Percentiles rank a stretch among this genome's conserved stretches.
Conservation (phyloP, 2,329 filamentous ascomycete species). For the Shiraia sp. region DNA sequence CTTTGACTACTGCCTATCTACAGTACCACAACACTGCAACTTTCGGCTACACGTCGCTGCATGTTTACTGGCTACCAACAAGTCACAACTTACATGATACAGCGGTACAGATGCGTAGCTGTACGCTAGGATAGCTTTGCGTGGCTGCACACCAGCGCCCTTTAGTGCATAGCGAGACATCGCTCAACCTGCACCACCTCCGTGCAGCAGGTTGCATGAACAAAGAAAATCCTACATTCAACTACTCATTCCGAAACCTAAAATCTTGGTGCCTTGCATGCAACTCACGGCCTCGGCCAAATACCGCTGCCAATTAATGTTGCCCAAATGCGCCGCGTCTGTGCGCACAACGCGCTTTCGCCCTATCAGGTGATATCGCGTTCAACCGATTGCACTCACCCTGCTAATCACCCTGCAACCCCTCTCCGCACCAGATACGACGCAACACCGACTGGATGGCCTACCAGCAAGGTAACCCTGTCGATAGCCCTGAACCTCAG, state of each 20-base stretch:
- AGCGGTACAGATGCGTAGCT: constrained; percentile 1
- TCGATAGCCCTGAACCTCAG: not conserved
- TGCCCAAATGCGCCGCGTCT: constrained; percentile 7
- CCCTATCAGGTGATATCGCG: constrained; percentile 42
- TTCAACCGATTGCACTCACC: constrained; percentile 8
- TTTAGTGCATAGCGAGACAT: not conserved
- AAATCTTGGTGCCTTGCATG: not conserved
- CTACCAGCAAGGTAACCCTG: not conserved
- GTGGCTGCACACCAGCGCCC: not conserved
- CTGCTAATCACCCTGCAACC: constrained; percentile 4
- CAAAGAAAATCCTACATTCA: not conserved
- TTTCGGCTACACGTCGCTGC: constrained; percentile 7
- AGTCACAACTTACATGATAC: not conserved
- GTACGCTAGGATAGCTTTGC: not conserved
- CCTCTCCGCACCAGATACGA: constrained; percentile 1
- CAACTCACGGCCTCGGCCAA: not conserved
- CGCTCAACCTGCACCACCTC: not conserved
- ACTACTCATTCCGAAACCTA: not conserved
- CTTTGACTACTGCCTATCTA: constrained; percentile 10
- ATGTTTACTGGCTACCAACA: constrained; percentile 4
- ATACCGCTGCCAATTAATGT: constrained; percentile 7
- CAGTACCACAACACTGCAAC: constrained; percentile 13
- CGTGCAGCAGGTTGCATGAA: not conserved
- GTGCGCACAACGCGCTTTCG: constrained; percentile 26
- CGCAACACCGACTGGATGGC: not conserved